These are phyloP conservation scores for Coelastrella sp. DNA, from an alignment of 139 green algal species.

Conservation along the genomic window DNA sequence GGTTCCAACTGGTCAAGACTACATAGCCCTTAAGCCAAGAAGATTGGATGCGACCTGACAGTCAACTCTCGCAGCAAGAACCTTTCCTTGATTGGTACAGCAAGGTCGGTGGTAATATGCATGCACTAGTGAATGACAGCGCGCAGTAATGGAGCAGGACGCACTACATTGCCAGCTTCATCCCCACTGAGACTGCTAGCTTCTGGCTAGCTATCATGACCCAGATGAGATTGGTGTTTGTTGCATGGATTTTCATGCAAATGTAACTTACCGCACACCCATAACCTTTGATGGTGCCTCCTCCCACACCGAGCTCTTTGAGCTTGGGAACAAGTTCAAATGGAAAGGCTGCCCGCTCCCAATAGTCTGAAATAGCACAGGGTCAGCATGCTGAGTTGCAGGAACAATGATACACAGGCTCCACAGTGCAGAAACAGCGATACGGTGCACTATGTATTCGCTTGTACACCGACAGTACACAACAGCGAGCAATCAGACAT, in stretches of 20 bases:
- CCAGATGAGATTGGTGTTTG: not conserved
- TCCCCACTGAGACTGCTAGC: too few relatives aligned
- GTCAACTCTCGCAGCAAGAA: too few relatives aligned
- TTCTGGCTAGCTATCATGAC: not conserved
- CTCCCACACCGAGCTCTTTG: constrained; percentile 81
- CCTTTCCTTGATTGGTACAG: too few relatives aligned
- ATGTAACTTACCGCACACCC: constrained; percentile 77
- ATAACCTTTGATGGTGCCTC: constrained; percentile 81
- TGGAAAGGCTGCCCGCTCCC: constrained; percentile 93
- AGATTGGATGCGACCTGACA: not conserved
- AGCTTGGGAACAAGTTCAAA: constrained; percentile 82
- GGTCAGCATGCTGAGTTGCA: not conserved
- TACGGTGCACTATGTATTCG: too few relatives aligned
- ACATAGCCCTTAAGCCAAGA: not conserved
- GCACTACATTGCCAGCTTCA: too few relatives aligned
- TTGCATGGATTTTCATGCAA: not conserved
- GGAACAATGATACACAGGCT: not conserved
- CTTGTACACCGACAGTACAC: too few relatives aligned
- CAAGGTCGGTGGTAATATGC: too few relatives aligned
- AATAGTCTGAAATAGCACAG: constrained; percentile 69
- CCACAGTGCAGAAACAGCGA: too few relatives aligned
- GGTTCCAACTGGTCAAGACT: not conserved
- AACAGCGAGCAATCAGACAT: too few relatives aligned
- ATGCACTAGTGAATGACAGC: too few relatives aligned
- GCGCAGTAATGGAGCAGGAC: too few relatives aligned